Percentiles rank a stretch among this genome's conserved stretches.
Conservation (phyloP, 2,329 filamentous ascomycete species). For the Fusarium burgessii region DNA sequence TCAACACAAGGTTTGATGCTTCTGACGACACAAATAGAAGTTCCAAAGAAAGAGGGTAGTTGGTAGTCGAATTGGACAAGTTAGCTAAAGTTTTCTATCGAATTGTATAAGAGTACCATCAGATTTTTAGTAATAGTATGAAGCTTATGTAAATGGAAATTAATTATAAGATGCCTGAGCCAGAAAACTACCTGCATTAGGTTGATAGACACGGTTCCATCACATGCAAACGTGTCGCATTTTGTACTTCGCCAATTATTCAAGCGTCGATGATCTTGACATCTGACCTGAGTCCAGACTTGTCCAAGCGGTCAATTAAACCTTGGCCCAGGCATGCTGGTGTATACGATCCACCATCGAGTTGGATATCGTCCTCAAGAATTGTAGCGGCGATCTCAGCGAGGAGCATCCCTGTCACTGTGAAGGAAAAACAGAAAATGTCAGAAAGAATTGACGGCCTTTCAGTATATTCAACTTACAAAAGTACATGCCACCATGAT, state of each 20-base stretch:
- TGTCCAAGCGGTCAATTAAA: constrained; percentile 72
- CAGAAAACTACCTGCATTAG: no score
- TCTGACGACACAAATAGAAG: not conserved
- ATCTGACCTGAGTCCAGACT: constrained; percentile 73
- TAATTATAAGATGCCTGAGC: not conserved
- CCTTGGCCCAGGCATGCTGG: constrained; percentile 76
- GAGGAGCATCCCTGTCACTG: constrained; percentile 74
- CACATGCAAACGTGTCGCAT: constrained; percentile 4
- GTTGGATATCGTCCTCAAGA: constrained; percentile 69
- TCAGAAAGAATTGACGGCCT: constrained; percentile 7
- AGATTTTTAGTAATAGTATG: no score
- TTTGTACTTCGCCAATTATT: not conserved
- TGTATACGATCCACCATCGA: constrained; percentile 77
- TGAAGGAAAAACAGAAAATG: constrained; percentile 7
- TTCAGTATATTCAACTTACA: constrained; percentile 58
- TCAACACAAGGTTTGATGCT: not conserved
- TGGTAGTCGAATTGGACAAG: not conserved
- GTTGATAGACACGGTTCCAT: not conserved
- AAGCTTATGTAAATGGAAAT: not conserved
- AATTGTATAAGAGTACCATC: not conserved
- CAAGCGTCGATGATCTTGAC: constrained; percentile 56
- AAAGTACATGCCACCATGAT: constrained; percentile 73
- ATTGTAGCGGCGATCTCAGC: constrained; percentile 74
- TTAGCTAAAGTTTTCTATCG: not conserved
- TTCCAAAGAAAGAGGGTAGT: not conserved